Base-by-base conservation (phyloP, 768 basidiomycete species). In the Calocybe cyanea region DNA sequence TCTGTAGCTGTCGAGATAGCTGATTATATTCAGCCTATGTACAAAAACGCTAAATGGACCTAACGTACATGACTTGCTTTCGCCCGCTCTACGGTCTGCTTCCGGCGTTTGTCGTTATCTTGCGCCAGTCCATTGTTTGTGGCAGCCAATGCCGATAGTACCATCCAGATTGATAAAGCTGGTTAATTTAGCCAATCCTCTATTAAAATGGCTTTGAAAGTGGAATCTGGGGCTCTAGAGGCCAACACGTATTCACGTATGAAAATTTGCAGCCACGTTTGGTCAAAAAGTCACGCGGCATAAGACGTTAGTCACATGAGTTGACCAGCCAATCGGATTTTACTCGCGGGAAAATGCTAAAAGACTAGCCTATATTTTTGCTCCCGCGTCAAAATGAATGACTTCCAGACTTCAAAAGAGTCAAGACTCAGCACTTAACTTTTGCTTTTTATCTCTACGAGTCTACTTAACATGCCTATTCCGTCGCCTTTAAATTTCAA, bases 401-500 rank as follows among this genome's bases (percentile, higher is more conserved):
- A n/a, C n/a, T n/a, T n/a, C n/a, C n/a, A n/a, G n/a, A n/a, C n/a
- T n/a, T n/a, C n/a, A n/a, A n/a, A n/a, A n/a, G n/a, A n/a, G n/a
- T n/a, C n/a, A n/a, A n/a, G n/a, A 28, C 25, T 6, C 6, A 8
- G 32, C 13, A n/a, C 42, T 35, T 45, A 44, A 23, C 14, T 33
- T 17, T 24, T 7, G 18, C 30, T 11, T 28, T 11, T 11, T 28
- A 5, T 28, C 25, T 28, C 25, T 28, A 28, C 25, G 31, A 24
- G n/a, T 38, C 11, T 35, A 18, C 42, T 37, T 39, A 38, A 28
- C 11, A 92, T 88, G 87, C 82, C 86, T 54, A 73, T 96, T 33
- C 58, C 75, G 7, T 77, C 87, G 8, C 91, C 95, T 2, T 72
- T 99, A 56, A 94, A 96, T 70, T 85, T 98, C 54, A 81, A 81